Evolutionary conservation across 192 early-diverging fungal species (phyloP), one percentile per base, ranked within the genome.

Genomic region (Entomortierella parvispora): DNA sequence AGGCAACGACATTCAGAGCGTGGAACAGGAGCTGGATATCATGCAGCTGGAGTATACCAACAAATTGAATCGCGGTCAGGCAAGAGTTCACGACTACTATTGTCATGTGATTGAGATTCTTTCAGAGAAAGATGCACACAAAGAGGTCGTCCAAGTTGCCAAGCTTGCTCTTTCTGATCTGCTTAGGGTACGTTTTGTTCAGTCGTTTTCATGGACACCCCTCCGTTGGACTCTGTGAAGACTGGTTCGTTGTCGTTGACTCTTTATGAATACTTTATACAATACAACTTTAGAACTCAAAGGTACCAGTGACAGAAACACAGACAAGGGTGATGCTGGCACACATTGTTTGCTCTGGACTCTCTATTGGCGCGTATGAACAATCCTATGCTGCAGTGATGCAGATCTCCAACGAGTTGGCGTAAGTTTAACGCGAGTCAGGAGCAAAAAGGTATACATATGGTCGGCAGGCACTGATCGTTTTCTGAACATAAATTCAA

Each of bases 21-120:
- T 68, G 4, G 74, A 77, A 11, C 65, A 68, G 47, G 74, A 77
- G 23, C 65, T 77, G n/a, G 74, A 77, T 23, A 68, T 77, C 46
- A 67, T 77, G 65, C 65, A 68, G 14, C 55, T 58, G 43, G 74
- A 77, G 14, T 77, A 77, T 11, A 25, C 34, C 6, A 57, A 32
- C n/a, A 49, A 65, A 2, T 17, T 58, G 25, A 47, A 42, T 26
- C 49, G 53, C 33, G 71, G 71, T n/a, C 71, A 66, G n/a, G 63
- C 74, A 10, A 68, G 45, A n/a, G 48, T 68, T 12, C 65, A 77
- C 23, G 74, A 77, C 31, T 77, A 77, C 20, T 77, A 66, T n/a
- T 34, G 52, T 28, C 59, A 77, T 44, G 44, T 77, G 4, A 62
- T 77, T 14, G 17, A 11, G 0, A 51, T 77, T 4, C 52, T 77